Evolutionary conservation across 768 basidiomycete species (phyloP), one percentile per base, ranked within the genome.

Genomic region (Xerocomus potaroensis): DNA sequence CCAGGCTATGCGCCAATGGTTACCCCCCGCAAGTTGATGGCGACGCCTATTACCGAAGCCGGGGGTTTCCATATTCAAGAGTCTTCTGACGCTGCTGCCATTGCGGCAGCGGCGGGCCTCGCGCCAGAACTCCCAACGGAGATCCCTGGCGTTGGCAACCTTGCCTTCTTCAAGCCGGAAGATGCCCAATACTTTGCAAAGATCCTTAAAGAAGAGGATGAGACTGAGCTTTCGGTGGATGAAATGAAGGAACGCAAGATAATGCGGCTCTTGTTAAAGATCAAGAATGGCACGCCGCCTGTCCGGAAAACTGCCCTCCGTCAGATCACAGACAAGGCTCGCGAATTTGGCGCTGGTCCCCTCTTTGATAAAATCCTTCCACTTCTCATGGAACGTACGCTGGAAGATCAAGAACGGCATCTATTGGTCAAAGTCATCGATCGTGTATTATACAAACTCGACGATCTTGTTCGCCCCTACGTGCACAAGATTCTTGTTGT

Each of bases 231-330:
- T 38, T 82, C 87, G 1, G 87, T 98, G 8, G 96, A 98, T 41
- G 96, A 99, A 72, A 88, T 98, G 83, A 99, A 99, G 72, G 96
- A 98, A 72, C 84, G 95, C 62, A 99, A 98, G 69, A 98, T 98
- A 59, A 97, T 98, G 94, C 86, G 96, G 21, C 72, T 99, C 19
- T 74, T 99, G 43, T 78, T 99, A 57, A 98, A 98, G 71, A 98
- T 99, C 71, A 98, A 99, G 76, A 99, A 98, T 63, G 96, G 96
- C 40, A 98, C 95, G 3, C 96, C 96, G 22, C 95, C 96, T 10
- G 93, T 97, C 49, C 86, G 96, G 48, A 99, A 99, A 69, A 92
- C 95, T 2, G 96, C 96, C 11, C 82, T 98, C 30, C 81, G 95
- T 42, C 95, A 98, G 64, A 98, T 99, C 59, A 98, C 96, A 14